A percentile compares a stretch with the other conserved stretches of the same genome.
Conservation (phyloP, 208 protist species). For the Lotmaria passim region DNA sequence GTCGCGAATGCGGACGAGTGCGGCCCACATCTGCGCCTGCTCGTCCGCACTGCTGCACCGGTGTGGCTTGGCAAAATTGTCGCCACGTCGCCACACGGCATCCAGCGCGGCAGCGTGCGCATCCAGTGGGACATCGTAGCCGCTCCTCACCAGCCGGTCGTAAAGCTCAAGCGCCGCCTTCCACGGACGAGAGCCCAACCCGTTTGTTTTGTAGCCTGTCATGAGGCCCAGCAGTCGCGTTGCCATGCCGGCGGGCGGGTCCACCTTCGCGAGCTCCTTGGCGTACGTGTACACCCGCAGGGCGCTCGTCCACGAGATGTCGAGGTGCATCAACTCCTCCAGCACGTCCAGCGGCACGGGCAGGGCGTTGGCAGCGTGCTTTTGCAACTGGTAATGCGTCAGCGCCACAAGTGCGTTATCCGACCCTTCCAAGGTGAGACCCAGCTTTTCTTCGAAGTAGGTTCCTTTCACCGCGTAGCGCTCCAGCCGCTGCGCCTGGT, state of each 20-base stretch:
- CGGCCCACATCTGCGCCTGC: constrained; percentile 38
- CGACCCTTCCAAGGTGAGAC: constrained; percentile 61
- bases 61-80: constrained; percentile 62
- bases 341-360: constrained; percentile 42
- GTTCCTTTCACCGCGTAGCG: constrained; percentile 57
- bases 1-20: constrained; percentile 38
- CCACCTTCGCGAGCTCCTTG: constrained; percentile 22
- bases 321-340: constrained; percentile 69
- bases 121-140: constrained; percentile 59
- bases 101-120: constrained; percentile 79
- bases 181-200: constrained; percentile 79
- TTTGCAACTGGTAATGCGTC: constrained; percentile 62
- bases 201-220: constrained; percentile 74
- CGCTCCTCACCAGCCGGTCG: constrained; percentile 38
- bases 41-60: constrained; percentile 23
- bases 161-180: constrained; percentile 62
- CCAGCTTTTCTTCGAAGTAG: constrained; percentile 53
- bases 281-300: constrained; percentile 59
- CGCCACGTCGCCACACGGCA: constrained; percentile 80
- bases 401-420: constrained; percentile 70
- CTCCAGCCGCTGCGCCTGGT: constrained; percentile 48
- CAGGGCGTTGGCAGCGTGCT: constrained; percentile 26
- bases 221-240: constrained; percentile 77
- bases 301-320: constrained; percentile 72
- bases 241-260: constrained; percentile 68